phyloP scores from a whole-genome alignment of 1,139 yeast species.

The Lizanozyma gosingica region DNA sequence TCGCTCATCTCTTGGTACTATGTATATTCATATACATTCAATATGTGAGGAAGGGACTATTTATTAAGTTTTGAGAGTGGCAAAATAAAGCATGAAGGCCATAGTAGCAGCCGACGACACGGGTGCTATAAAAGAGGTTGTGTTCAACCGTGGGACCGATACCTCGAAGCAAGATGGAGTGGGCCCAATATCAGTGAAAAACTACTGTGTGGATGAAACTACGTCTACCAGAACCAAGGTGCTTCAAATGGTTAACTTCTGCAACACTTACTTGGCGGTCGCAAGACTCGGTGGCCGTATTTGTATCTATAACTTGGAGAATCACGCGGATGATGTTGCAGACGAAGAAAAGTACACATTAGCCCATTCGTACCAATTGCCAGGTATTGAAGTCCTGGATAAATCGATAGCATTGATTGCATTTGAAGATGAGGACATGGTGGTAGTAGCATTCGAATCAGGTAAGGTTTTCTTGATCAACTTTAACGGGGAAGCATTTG shows the following conservation, averaged over 20 bases:
- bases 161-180: conserved; percentile 52
- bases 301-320: conserved; percentile 25
- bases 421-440: conserved; percentile 20
- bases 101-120: conserved; percentile 49
- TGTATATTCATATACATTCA: too few relatives aligned
- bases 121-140: conserved; percentile 48
- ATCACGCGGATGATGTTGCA: conserved; percentile 1
- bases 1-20: too few relatives aligned
- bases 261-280: conserved; percentile 29
- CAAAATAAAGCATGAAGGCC: conserved; percentile 37
- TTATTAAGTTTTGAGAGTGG: too few relatives aligned
- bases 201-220: conserved; percentile 26
- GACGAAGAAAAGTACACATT: conserved; percentile 9
- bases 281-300: conserved; percentile 36
- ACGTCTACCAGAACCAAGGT: conserved; percentile 21
- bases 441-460: conserved; percentile 36
- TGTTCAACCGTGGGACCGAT: conserved; percentile 55
- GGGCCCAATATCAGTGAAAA: conserved; percentile 42
- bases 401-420: conserved; percentile 26
- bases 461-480: conserved; percentile 41
- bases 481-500: conserved; percentile 19
- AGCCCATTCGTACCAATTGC: conserved; percentile 20
- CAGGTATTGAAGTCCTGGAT: conserved; percentile 15
- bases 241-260: conserved; percentile 17
- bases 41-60: too few relatives aligned